phyloP scores from a whole-genome alignment of 164 flowering plant genomes.

The Brasenia schreberi region DNA sequence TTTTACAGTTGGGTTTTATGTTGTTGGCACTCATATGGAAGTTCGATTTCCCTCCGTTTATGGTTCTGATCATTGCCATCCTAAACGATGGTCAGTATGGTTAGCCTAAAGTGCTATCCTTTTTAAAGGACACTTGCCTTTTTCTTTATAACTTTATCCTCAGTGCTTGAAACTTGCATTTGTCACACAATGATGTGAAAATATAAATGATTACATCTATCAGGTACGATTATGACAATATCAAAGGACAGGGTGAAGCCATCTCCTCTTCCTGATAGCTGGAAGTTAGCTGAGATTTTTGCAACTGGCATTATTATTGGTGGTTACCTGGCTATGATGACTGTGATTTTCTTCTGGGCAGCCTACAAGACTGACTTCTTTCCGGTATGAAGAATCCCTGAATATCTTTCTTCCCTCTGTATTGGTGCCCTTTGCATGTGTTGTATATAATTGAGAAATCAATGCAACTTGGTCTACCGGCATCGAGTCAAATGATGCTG shows the following conservation, averaged over 20 bases:
- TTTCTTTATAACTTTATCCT: no score
- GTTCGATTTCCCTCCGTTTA: conserved; percentile 92
- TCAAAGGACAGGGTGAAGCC: conserved; percentile 89
- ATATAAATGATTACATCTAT: conserved; percentile 1
- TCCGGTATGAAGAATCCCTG: conserved; percentile 32
- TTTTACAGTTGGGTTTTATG: conserved; percentile 79
- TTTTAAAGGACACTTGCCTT: background rate
- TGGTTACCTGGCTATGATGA: conserved; percentile 85
- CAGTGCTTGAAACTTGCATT: background rate
- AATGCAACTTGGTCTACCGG: no score
- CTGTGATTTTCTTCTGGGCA: conserved; percentile 90
- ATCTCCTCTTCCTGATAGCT: conserved; percentile 80
- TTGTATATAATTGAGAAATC: no score
- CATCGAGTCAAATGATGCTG: no score
- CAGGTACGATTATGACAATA: conserved; percentile 96
- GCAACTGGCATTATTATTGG: conserved; percentile 81
- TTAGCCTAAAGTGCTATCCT: background rate
- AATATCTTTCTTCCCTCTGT: no score
- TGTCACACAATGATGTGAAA: background rate
- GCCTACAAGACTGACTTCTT: conserved; percentile 81
- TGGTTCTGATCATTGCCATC: conserved; percentile 89
- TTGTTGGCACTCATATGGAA: conserved; percentile 75
- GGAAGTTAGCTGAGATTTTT: conserved; percentile 87
- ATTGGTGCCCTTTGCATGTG: no score
- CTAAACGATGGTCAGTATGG: conserved; percentile 68